A percentile compares a stretch with the other conserved stretches of the same genome.
phyloP scores from a whole-genome alignment of 441 rosid genomes.

The Brassica balearica region DNA sequence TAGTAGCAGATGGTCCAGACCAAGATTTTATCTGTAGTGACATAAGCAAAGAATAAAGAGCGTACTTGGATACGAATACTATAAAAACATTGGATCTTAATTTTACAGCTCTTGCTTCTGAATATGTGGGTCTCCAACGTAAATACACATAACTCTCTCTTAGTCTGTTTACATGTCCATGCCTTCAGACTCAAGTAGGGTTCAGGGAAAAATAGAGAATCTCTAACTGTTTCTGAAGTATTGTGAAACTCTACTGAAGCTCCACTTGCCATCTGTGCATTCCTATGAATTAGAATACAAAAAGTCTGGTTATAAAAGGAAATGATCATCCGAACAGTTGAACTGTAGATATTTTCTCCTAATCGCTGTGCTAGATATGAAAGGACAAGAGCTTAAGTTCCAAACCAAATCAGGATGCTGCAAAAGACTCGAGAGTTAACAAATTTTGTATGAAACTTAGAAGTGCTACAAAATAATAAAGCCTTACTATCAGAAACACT shows the following conservation, averaged over 20 bases:
- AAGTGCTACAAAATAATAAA: no score
- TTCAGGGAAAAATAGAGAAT: neutral
- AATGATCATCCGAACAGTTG: neutral
- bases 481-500: neutral
- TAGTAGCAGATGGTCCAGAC: no score
- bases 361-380: neutral
- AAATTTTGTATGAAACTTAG: neutral
- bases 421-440: neutral
- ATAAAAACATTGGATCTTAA: neutral
- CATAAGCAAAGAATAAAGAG: neutral
- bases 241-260: neutral
- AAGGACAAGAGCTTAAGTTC: neutral
- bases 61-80: neutral
- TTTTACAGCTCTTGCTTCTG: neutral
- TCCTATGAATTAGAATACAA: neutral
- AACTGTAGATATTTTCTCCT: neutral
- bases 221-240: neutral
- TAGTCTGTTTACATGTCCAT: neutral
- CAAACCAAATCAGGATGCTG: neutral
- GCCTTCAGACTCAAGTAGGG: no score
- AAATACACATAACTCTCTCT: conserved; percentile 16
- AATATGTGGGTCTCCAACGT: neutral
- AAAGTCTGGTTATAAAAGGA: neutral
- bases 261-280: neutral
- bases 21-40: neutral